Conservation (phyloP, 73 alveolate species). For the Paramecium caudatum region DNA sequence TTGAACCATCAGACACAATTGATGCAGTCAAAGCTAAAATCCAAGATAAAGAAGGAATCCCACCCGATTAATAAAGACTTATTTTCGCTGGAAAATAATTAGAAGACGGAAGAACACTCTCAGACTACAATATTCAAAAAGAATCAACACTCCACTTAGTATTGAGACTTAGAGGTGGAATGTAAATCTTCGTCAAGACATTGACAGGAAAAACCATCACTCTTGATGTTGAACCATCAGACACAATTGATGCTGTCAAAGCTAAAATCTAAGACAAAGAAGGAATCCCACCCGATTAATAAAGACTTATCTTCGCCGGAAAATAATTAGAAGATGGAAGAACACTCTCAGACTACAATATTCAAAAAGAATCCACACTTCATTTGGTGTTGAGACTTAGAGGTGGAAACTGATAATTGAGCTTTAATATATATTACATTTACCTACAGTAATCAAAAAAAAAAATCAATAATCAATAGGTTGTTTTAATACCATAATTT, state of each 20-base stretch:
- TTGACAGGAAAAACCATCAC: constrained; percentile 68
- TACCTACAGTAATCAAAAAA: too few relatives aligned
- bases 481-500: too few relatives aligned
- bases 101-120: constrained; percentile 69
- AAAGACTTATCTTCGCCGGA: constrained; percentile 71
- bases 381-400: too few relatives aligned
- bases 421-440: too few relatives aligned
- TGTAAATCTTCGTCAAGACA: constrained; percentile 47
- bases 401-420: too few relatives aligned
- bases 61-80: constrained; percentile 75
- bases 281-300: constrained; percentile 70
- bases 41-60: constrained; percentile 76
- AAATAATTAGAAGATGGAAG: constrained; percentile 72
- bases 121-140: constrained; percentile 68
- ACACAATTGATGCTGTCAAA: constrained; percentile 67
- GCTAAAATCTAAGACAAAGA: constrained; percentile 66
- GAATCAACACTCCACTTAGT: constrained; percentile 65
- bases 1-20: constrained; percentile 69
- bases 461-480: too few relatives aligned
- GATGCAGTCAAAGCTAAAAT: constrained; percentile 62
- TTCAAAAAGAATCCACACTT: constrained; percentile 74
- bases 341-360: constrained; percentile 76
- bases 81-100: constrained; percentile 70
- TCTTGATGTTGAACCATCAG: constrained; percentile 67
- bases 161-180: constrained; percentile 70